phyloP scores from a whole-genome alignment of 1,139 yeast genomes.

The Lodderomyces orthopsilosis region DNA sequence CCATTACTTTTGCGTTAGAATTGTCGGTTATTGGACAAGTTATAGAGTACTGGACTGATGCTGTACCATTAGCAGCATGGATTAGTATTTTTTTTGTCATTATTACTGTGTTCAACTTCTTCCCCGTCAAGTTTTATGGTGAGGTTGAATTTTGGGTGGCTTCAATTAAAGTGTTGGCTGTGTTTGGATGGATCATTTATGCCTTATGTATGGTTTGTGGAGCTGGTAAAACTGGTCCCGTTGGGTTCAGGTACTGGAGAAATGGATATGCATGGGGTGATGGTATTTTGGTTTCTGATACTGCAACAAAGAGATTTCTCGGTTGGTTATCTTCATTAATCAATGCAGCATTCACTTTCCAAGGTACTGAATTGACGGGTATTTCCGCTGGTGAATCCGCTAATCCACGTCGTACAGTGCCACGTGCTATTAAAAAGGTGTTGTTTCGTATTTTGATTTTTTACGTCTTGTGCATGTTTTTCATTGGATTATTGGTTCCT shows the following conservation, averaged over 20 bases:
- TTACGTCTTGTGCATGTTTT: constrained; percentile 75
- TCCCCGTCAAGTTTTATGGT: constrained; percentile 46
- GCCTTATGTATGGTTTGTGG: constrained; percentile 73
- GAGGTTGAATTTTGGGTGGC: constrained; percentile 55
- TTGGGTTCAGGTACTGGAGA: constrained; percentile 89
- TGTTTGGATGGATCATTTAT: constrained; percentile 67
- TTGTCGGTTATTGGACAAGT: constrained; percentile 77
- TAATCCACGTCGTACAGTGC: constrained; percentile 80
- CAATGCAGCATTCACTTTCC: constrained; percentile 74
- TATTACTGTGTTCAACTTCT: constrained; percentile 33
- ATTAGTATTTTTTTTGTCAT: constrained; percentile 60
- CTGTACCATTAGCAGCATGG: constrained; percentile 76
- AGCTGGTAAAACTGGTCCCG: constrained; percentile 64
- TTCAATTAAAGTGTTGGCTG: constrained; percentile 63
- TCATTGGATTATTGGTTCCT: constrained; percentile 83
- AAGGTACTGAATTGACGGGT: constrained; percentile 82
- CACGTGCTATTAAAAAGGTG: constrained; percentile 65
- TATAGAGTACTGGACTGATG: constrained; percentile 69
- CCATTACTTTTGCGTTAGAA: constrained; percentile 79
- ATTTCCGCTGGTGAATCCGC: constrained; percentile 86
- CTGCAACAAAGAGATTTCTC: constrained; percentile 55
- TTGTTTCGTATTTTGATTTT: constrained; percentile 77
- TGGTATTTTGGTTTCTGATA: constrained; percentile 43
- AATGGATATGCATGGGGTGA: constrained; percentile 87
- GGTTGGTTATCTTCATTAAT: constrained; percentile 66